phyloP scores from a whole-genome alignment of 441 rosid genomes.

The Gossypium schwendimanii region DNA sequence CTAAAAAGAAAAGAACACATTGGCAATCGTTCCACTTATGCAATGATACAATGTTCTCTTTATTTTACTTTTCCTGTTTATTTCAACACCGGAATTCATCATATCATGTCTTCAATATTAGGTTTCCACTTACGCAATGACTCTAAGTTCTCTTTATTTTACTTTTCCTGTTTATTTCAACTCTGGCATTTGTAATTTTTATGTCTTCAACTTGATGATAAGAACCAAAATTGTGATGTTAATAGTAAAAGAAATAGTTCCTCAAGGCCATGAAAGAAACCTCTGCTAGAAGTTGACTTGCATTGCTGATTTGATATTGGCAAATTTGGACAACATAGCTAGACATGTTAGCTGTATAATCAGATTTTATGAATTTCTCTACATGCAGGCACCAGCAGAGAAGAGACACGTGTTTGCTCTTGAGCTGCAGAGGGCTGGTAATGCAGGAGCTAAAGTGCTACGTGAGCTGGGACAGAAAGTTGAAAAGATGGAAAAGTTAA shows the following conservation, averaged over 20 bases:
- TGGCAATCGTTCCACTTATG: neutral
- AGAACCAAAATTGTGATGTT: neutral
- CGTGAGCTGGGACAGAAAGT: slow-evolving; percentile 65
- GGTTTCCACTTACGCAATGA: neutral
- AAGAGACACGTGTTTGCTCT: slow-evolving; percentile 53
- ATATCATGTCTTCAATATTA: neutral
- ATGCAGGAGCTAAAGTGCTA: slow-evolving; percentile 67
- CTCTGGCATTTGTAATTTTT: neutral
- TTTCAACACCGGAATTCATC: neutral
- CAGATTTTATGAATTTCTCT: neutral
- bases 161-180: neutral
- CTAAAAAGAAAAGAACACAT: too few relatives aligned
- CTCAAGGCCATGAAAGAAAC: neutral
- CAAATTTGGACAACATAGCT: neutral
- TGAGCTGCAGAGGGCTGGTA: slow-evolving; percentile 75
- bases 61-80: neutral
- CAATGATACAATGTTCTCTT: neutral
- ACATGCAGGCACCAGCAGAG: slow-evolving; percentile 66
- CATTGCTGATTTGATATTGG: neutral
- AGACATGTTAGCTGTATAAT: neutral
- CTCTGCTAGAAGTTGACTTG: neutral
- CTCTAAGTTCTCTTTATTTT: neutral
- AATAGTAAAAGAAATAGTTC: neutral
- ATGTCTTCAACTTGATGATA: neutral
- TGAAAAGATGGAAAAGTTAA: slow-evolving; percentile 67